These are phyloP conservation scores for Schoenoplectus triqueter DNA, from an alignment of 202 grass and related monocot species.

Conservation along the genomic window DNA sequence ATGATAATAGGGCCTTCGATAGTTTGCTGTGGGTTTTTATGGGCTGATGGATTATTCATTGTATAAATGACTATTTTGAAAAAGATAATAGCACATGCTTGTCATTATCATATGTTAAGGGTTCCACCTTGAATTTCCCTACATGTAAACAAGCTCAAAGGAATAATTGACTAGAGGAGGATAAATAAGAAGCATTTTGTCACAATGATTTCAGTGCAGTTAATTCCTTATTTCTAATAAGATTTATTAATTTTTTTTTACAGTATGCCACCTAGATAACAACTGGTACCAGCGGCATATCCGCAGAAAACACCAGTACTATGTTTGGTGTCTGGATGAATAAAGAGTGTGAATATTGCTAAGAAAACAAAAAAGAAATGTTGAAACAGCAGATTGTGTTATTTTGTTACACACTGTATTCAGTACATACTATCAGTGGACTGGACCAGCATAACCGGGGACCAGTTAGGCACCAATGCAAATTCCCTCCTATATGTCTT, in stretches of 20 bases:
- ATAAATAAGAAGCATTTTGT: not conserved
- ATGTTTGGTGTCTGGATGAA: not conserved
- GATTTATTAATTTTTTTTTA: not conserved
- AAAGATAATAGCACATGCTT: not conserved
- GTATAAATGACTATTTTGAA: not conserved
- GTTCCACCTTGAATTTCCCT: not conserved
- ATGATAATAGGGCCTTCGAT: not conserved
- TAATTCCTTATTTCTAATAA: not conserved
- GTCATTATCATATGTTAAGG: not conserved
- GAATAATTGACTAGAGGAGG: not conserved
- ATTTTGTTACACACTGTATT: not conserved
- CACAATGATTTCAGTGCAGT: not conserved
- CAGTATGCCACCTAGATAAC: not conserved
- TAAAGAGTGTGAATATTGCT: not conserved
- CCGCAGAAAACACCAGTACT: not conserved
- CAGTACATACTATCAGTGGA: not conserved
- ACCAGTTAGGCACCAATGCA: slow-evolving; percentile 17
- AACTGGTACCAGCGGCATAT: not conserved
- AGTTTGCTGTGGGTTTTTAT: not conserved
- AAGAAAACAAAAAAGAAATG: not conserved
- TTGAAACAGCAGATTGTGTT: not conserved
- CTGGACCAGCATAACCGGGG: not conserved
- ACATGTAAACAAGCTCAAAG: not conserved
- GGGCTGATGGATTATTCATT: not conserved
- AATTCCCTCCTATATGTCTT: not conserved